Conservation (phyloP, 768 basidiomycete genomes). For the Leccinum obscurum region DNA sequence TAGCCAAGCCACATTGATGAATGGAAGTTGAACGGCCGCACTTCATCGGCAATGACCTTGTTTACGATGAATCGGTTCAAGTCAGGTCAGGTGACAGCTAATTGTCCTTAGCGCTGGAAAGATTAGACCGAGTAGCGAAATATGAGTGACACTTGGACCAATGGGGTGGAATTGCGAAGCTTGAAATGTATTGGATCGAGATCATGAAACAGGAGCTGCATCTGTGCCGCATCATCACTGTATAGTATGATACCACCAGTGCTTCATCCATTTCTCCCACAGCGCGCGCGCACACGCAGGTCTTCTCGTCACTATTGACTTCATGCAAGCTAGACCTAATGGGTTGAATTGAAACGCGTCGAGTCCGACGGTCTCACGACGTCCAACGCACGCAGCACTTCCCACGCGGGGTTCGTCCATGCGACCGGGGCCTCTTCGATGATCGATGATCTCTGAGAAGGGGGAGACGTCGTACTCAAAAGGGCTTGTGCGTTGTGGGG, state of each 20-base stretch:
- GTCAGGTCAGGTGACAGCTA: too few relatives aligned
- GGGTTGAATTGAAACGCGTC: constrained; percentile 14
- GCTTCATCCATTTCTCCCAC: neutral
- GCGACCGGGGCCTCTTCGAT: neutral
- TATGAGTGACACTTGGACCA: too few relatives aligned
- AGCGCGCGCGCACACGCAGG: neutral
- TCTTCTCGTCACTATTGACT: neutral
- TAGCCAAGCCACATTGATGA: too few relatives aligned
- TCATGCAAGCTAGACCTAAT: constrained; percentile 2
- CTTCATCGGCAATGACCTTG: too few relatives aligned
- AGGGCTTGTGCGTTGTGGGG: neutral
- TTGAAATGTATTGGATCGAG: too few relatives aligned
- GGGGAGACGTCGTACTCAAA: too few relatives aligned
- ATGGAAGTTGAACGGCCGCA: too few relatives aligned
- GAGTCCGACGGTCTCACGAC: neutral
- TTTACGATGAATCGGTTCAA: too few relatives aligned
- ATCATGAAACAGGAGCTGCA: too few relatives aligned
- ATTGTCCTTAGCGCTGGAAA: too few relatives aligned
- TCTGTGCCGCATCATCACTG: neutral
- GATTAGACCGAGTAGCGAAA: too few relatives aligned
- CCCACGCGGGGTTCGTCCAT: neutral
- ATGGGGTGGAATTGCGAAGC: too few relatives aligned
- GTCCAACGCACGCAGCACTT: neutral
- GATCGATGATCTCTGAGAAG: neutral
- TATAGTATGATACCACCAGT: neutral